These are phyloP conservation scores for Calocybe gangraenosa DNA, from an alignment of 768 basidiomycete genomes.

Conservation along the genomic window DNA sequence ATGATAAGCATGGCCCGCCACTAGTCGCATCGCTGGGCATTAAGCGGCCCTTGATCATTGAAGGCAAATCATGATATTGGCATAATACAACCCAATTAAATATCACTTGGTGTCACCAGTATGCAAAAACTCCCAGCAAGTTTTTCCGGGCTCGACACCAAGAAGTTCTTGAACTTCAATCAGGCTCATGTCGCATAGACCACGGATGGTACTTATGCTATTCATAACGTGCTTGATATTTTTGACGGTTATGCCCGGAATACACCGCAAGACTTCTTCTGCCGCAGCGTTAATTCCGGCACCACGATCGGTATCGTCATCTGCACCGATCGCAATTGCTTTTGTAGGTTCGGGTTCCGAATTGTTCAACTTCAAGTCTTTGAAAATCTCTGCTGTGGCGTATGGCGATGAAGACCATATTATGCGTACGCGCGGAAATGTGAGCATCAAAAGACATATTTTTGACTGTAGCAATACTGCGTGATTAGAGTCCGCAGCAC, in stretches of 20 bases:
- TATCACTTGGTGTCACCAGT: too few species aligned
- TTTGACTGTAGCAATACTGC: slow-evolving; percentile 78
- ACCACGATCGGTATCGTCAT: slow-evolving; percentile 64
- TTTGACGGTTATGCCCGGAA: slow-evolving; percentile 84
- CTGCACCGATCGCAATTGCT: slow-evolving; percentile 79
- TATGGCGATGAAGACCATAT: slow-evolving; percentile 98
- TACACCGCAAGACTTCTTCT: slow-evolving; percentile 75
- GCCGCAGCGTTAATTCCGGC: slow-evolving; percentile 69
- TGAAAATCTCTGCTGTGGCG: slow-evolving; percentile 87
- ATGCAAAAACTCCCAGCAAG: slow-evolving; percentile 81
- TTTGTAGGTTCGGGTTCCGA: slow-evolving; percentile 75
- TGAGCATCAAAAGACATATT: slow-evolving; percentile 81
- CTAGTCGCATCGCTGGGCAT: too few species aligned
- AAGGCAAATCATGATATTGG: too few species aligned
- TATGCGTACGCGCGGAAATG: slow-evolving; percentile 89
- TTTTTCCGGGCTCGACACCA: slow-evolving; percentile 76
- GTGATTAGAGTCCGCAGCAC: slow-evolving; percentile 25
- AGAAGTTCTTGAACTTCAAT: slow-evolving; percentile 66
- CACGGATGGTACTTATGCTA: slow-evolving; percentile 71
- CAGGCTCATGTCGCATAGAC: slow-evolving; percentile 63
- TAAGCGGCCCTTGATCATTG: too few species aligned
- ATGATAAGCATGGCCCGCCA: too few species aligned
- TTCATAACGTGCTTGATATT: slow-evolving; percentile 83
- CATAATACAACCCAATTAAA: too few species aligned
- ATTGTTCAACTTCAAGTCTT: slow-evolving; percentile 79